Percentiles rank a stretch among this genome's conserved stretches.
Conservation (phyloP, 176 grass and related monocot species). For the Echinochloa phyllopogon region DNA sequence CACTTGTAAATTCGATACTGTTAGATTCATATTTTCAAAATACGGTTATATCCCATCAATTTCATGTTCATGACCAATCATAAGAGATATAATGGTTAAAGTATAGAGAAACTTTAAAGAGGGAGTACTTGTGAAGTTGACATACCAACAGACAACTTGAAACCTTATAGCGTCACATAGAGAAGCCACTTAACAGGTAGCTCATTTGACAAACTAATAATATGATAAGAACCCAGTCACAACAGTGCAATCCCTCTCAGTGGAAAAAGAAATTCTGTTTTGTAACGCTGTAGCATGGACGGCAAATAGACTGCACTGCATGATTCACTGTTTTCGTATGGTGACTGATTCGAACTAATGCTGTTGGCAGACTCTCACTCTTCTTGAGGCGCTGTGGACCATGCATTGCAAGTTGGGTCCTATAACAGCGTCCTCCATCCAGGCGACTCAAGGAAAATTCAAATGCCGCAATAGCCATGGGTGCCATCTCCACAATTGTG, state of each 20-base stretch:
- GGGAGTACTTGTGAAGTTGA: no score
- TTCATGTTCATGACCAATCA: no score
- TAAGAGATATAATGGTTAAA: no score
- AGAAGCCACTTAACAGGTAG: no score
- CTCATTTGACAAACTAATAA: not conserved
- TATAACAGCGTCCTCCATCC: not conserved
- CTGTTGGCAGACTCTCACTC: not conserved
- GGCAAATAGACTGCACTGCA: not conserved
- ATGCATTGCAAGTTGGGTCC: not conserved
- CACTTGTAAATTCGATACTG: no score
- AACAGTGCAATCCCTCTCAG: not conserved
- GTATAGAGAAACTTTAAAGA: no score
- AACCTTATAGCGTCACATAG: no score
- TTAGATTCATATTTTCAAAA: no score
- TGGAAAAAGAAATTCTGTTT: not conserved
- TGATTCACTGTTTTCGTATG: not conserved
- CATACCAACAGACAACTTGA: no score
- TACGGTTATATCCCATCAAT: no score
- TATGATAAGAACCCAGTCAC: not conserved
- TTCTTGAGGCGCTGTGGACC: not conserved
- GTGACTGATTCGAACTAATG: not conserved
- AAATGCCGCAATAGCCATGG: slow-evolving; percentile 10
- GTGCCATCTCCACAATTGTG: not conserved
- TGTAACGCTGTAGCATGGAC: not conserved
- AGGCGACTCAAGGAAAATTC: not conserved